A percentile compares a stretch with the other conserved stretches of the same genome.
phyloP scores from a whole-genome alignment of 75 land plant species.

The Cupressus sempervirens region DNA sequence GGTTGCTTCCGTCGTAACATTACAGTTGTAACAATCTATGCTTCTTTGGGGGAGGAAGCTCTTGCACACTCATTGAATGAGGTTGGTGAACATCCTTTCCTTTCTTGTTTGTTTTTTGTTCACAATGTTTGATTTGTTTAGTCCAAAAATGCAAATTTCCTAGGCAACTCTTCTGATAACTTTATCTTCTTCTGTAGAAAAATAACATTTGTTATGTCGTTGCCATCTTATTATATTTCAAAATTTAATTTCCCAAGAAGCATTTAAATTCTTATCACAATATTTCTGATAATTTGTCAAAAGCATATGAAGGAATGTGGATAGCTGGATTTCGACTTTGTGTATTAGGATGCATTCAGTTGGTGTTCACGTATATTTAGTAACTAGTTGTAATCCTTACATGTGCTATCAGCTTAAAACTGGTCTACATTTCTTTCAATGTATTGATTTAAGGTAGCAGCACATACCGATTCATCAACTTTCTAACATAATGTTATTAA shows the following conservation, averaged over 20 bases:
- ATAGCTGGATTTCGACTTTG: background rate
- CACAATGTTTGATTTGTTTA: background rate
- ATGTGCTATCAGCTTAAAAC: no score
- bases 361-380: background rate
- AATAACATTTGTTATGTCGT: background rate
- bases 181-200: background rate
- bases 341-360: background rate
- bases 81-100: slow-evolving; percentile 33
- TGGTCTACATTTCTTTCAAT: no score
- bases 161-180: background rate
- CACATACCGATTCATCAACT: no score
- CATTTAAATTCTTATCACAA: background rate
- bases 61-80: slow-evolving; percentile 90
- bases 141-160: background rate
- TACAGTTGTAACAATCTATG: slow-evolving; percentile 93
- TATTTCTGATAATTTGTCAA: background rate
- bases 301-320: background rate
- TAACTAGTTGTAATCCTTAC: no score
- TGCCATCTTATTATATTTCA: background rate
- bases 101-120: background rate
- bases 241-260: background rate
- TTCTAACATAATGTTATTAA: no score
- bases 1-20: slow-evolving; percentile 90
- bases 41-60: slow-evolving; percentile 96
- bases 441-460: no score